Percentiles rank a stretch among this genome's conserved stretches.
phyloP scores from a whole-genome alignment of 257 asterid genomes.

The Capsicum chinense region DNA sequence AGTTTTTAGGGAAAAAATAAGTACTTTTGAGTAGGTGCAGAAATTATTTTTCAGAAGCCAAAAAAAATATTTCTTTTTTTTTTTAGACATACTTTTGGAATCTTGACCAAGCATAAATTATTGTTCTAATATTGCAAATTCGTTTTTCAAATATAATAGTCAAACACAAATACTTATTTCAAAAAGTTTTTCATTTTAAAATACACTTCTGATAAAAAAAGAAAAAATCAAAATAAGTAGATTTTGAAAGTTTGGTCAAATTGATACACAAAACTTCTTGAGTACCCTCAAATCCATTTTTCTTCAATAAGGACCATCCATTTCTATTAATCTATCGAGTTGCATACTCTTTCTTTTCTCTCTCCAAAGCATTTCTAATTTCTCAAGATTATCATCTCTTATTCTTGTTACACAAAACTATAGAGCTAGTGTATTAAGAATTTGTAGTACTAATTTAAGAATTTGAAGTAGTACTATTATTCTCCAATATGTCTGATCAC shows the following conservation, averaged over 20 bases:
- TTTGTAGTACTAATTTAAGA: background rate
- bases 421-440: background rate
- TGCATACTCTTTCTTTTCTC: background rate
- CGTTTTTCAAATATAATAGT: background rate
- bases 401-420: constrained; percentile 5
- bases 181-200: background rate
- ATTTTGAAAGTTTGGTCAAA: background rate
- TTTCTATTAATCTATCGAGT: background rate
- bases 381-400: background rate
- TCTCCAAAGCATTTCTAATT: background rate
- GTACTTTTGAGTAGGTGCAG: background rate
- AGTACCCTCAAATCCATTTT: constrained; percentile 16
- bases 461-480: background rate
- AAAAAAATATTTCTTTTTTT: background rate
- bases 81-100: background rate
- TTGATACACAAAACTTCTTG: background rate
- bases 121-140: background rate
- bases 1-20: background rate
- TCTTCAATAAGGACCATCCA: constrained; percentile 6
- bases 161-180: background rate
- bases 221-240: background rate
- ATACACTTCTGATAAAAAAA: background rate
- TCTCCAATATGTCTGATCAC: constrained; percentile 25
- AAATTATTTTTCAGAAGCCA: background rate
- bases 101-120: background rate